Conservation (phyloP, 352 stramenopile genomes). For the Pythium utonaiense region DNA sequence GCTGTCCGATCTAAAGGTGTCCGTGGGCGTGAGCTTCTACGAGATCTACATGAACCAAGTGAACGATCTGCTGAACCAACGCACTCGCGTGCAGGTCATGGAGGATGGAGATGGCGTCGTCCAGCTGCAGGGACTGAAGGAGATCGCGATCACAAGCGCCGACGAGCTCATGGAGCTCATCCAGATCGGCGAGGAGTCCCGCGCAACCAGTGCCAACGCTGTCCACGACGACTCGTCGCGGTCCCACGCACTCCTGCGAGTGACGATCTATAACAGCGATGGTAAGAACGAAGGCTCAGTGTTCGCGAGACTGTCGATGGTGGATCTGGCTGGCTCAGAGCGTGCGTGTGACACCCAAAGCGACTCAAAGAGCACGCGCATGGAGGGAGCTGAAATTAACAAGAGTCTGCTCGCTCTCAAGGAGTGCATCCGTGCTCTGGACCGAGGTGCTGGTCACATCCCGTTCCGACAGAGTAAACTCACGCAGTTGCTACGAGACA, state of each 20-base stretch:
- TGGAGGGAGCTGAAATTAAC: constrained; percentile 97
- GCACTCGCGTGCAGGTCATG: constrained; percentile 87
- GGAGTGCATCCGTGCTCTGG: constrained; percentile 95
- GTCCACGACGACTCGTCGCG: constrained; percentile 91
- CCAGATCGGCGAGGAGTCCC: constrained; percentile 74
- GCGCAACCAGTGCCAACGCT: constrained; percentile 94
- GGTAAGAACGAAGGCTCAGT: constrained; percentile 8
- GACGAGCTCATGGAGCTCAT: constrained; percentile 91
- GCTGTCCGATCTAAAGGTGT: constrained; percentile 33
- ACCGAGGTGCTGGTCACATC: constrained; percentile 83
- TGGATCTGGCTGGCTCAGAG: constrained; percentile 95
- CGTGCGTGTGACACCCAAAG: constrained; percentile 91
- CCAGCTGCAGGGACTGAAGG: constrained; percentile 89
- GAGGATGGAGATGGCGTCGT: constrained; percentile 92
- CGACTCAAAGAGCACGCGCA: constrained; percentile 77
- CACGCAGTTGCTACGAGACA: constrained; percentile 90
- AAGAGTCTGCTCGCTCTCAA: constrained; percentile 96
- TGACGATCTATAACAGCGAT: constrained; percentile 48
- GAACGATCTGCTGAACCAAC: constrained; percentile 91
- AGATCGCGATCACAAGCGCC: constrained; percentile 69
- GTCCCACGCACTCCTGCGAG: constrained; percentile 91
- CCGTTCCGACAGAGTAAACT: constrained; percentile 95
- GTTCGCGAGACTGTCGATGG: constrained; percentile 60
- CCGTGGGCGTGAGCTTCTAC: constrained; percentile 91
- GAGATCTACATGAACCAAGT: constrained; percentile 97